Evolutionary conservation across 306 rosid genomes (phyloP).

Genomic region (Rosa persica): DNA sequence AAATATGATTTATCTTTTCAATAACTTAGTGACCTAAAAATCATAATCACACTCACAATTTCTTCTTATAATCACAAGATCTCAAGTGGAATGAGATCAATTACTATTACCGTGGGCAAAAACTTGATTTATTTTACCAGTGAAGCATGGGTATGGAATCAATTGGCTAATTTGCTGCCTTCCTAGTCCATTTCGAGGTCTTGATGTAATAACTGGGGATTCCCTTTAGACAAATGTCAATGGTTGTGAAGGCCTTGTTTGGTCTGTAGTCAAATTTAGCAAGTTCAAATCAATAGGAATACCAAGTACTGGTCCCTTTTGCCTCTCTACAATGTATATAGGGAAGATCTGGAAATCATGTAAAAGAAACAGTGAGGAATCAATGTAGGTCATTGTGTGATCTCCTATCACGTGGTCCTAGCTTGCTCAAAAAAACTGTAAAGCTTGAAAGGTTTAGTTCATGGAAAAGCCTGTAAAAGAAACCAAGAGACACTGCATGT

Average conservation of each 20-base stretch:
- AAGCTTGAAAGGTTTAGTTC: background rate
- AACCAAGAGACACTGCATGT: constrained; percentile 33
- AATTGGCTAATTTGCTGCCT: background rate
- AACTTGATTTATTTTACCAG: too few relatives aligned
- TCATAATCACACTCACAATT: background rate
- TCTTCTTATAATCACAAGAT: background rate
- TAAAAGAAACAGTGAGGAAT: constrained; percentile 1
- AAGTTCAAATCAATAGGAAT: background rate
- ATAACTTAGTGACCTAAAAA: background rate
- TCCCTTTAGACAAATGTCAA: background rate
- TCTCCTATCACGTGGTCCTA: constrained; percentile 14
- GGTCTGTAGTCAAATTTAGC: background rate
- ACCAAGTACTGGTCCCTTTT: background rate
- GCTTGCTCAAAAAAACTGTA: background rate
- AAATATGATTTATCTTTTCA: background rate
- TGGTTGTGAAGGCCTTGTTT: background rate
- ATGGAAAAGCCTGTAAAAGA: constrained; percentile 28
- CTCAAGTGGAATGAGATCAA: background rate
- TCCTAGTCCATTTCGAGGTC: background rate
- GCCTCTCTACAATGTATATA: background rate
- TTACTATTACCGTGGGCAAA: background rate
- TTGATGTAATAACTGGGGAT: background rate
- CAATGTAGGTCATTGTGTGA: constrained; percentile 3
- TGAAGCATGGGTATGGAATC: background rate
- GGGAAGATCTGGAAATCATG: background rate